Conservation (phyloP, 108 stramenopile genomes). For the Pseudonitzschia multiseries region DNA sequence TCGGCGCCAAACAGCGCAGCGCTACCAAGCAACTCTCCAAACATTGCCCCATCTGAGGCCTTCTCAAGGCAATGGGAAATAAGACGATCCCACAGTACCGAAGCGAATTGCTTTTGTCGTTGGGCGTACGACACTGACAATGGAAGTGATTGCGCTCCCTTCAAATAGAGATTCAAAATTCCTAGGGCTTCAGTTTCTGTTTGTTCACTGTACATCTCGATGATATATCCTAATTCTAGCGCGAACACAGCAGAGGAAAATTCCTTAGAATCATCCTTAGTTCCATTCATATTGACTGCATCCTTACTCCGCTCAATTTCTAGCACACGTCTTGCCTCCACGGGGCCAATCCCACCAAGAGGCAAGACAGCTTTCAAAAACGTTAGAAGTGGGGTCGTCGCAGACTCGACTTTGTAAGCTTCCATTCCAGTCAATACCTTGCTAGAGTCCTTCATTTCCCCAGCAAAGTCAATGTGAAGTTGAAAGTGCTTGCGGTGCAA, state of each 20-base stretch:
- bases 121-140: slow-evolving; percentile 76
- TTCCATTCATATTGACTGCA: slow-evolving; percentile 6
- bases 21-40: slow-evolving; percentile 76
- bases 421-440: slow-evolving; percentile 33
- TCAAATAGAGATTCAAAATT: slow-evolving; percentile 66
- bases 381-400: slow-evolving; percentile 55
- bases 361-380: slow-evolving; percentile 76
- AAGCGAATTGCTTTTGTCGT: slow-evolving; percentile 48
- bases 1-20: slow-evolving; percentile 80
- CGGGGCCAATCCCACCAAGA: slow-evolving; percentile 63
- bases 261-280: slow-evolving; percentile 26
- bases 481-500: slow-evolving; percentile 73
- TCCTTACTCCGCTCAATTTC: slow-evolving; percentile 34
- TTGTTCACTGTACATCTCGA: slow-evolving; percentile 65
- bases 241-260: slow-evolving; percentile 54
- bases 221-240: slow-evolving; percentile 76
- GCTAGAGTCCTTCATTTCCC: slow-evolving; percentile 38
- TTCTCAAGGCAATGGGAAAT: slow-evolving; percentile 59
- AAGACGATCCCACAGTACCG: slow-evolving; percentile 64
- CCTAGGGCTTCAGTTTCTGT: slow-evolving; percentile 46
- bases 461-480: slow-evolving; percentile 64
- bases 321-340: slow-evolving; percentile 52
- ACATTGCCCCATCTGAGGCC: slow-evolving; percentile 50
- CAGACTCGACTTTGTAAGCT: slow-evolving; percentile 37
- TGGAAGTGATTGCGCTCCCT: slow-evolving; percentile 63